phyloP scores from a whole-genome alignment of 108 stramenopile species.

The Fragilariopsis cylindrus region DNA sequence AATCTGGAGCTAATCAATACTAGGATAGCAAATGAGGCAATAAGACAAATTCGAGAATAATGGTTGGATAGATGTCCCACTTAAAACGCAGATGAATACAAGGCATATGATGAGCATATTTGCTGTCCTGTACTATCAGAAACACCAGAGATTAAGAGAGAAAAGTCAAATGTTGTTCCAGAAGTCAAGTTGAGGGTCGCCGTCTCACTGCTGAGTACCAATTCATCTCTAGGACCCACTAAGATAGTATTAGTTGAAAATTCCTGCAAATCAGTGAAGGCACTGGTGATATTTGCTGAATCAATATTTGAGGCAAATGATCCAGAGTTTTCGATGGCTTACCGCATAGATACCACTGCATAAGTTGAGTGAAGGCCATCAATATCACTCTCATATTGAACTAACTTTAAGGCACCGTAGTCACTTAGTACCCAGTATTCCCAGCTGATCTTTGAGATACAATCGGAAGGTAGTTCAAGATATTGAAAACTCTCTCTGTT shows the following conservation, averaged over 20 bases:
- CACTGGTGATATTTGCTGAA: background rate
- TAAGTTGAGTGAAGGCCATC: background rate
- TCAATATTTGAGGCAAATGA: conserved; percentile 1
- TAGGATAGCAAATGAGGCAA: too few relatives aligned
- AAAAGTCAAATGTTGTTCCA: background rate
- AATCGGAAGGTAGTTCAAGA: background rate
- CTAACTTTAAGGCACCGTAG: background rate
- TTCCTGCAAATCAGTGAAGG: background rate
- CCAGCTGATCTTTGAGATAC: background rate
- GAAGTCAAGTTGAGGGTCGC: background rate
- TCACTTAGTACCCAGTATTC: background rate
- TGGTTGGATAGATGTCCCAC: background rate
- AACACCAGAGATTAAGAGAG: background rate
- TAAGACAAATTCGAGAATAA: too few relatives aligned
- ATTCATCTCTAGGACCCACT: background rate
- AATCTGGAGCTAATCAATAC: too few relatives aligned
- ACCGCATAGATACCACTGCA: background rate
- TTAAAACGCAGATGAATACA: background rate
- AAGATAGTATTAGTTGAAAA: background rate
- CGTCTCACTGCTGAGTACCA: background rate
- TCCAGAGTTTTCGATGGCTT: background rate
- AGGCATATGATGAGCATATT: background rate
- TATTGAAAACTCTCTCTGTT: background rate
- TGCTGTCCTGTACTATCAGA: background rate
- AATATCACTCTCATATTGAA: background rate